Conservation (phyloP, 495 filamentous ascomycete species). For the Trichodelitschia bisporula region DNA sequence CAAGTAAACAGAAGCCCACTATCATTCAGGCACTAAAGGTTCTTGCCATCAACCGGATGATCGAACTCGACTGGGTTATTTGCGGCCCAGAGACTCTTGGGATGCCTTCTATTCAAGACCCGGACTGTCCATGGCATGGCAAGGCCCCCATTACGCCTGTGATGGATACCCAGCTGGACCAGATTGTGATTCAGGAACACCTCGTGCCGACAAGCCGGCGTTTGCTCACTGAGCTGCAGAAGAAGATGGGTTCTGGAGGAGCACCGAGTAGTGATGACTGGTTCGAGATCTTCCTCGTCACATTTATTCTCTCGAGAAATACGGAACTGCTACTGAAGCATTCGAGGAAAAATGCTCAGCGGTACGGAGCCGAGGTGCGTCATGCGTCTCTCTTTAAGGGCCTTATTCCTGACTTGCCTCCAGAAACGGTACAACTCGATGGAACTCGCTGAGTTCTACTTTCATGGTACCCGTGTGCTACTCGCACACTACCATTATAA, state of each 20-base stretch:
- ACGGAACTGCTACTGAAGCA: conserved; percentile 4
- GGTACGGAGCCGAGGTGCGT: conserved; percentile 3
- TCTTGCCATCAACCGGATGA: too few species aligned
- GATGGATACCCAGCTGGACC: conserved; percentile 6
- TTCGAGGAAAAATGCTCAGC: conserved; percentile 3
- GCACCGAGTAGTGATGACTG: conserved; percentile 1
- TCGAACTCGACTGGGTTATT: conserved; percentile 6
- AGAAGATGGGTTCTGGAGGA: conserved; percentile 2
- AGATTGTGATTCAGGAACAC: conserved; percentile 4
- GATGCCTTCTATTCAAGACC: conserved; percentile 1
- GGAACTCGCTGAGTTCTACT: conserved; percentile 3
- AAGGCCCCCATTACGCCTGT: conserved; percentile 4
- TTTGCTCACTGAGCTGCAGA: conserved; percentile 1
- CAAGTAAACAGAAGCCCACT: too few species aligned
- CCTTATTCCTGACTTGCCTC: background rate
- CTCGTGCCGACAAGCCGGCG: conserved; percentile 1
- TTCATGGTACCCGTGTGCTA: conserved; percentile 2
- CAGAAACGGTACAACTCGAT: conserved; percentile 5
- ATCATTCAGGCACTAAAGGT: too few species aligned
- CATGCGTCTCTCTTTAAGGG: background rate
- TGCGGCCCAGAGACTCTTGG: conserved; percentile 1
- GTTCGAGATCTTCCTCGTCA: conserved; percentile 5
- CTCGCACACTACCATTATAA: conserved; percentile 4
- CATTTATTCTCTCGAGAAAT: conserved; percentile 3
- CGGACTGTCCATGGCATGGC: conserved; percentile 3